A percentile compares a stretch with the other conserved stretches of the same genome.
phyloP scores from a whole-genome alignment of 257 asterid species.

The Ocimum tenuiflorum region DNA sequence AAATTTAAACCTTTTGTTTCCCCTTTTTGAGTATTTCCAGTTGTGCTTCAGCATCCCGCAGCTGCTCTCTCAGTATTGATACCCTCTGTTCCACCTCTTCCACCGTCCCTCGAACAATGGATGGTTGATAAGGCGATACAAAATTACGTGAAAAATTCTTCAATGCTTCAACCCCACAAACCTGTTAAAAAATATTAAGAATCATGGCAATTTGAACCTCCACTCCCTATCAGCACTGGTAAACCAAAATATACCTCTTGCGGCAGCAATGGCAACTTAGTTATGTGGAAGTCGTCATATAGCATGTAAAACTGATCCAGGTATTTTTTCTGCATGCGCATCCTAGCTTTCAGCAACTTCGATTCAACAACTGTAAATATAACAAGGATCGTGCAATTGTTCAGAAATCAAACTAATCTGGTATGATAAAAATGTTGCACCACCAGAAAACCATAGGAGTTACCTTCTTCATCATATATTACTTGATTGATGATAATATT shows the following conservation, averaged over 20 bases:
- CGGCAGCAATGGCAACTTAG: constrained; percentile 90
- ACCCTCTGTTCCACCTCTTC: constrained; percentile 68
- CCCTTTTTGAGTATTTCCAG: constrained; percentile 67
- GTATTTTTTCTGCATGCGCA: constrained; percentile 88
- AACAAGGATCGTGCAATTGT: not conserved
- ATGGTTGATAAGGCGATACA: constrained; percentile 55
- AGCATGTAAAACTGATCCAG: constrained; percentile 88
- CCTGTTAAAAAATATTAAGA: constrained; percentile 31
- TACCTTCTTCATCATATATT: constrained; percentile 90
- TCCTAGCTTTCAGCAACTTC: constrained; percentile 81
- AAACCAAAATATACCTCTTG: constrained; percentile 55
- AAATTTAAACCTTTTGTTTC: constrained; percentile 56
- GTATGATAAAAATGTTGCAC: not conserved
- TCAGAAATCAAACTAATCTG: not conserved
- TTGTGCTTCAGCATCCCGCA: constrained; percentile 63
- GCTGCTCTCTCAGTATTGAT: constrained; percentile 45
- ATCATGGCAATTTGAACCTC: not conserved
- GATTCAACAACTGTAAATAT: constrained; percentile 56
- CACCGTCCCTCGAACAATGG: constrained; percentile 47
- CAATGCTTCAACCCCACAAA: constrained; percentile 82
- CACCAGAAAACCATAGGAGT: not conserved
- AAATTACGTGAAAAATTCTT: constrained; percentile 59
- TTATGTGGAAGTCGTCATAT: constrained; percentile 84
- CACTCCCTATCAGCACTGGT: too few species aligned
- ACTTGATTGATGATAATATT: constrained; percentile 94